phyloP scores from a whole-genome alignment of 2,329 filamentous ascomycete species.

The Neodidymelliopsis sp. region DNA sequence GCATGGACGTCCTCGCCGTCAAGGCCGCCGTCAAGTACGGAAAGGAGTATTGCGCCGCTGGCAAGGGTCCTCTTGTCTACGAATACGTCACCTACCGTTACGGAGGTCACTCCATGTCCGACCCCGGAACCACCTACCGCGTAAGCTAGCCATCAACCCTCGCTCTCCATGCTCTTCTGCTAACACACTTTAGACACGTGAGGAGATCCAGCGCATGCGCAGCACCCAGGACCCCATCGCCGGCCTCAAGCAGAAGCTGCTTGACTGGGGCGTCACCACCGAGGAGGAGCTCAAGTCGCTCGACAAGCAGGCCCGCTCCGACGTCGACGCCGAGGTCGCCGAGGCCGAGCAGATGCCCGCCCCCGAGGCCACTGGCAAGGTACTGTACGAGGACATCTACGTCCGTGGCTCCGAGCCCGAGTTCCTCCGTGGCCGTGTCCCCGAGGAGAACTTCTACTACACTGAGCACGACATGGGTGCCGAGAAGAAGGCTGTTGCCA shows the following conservation, averaged over 20 bases:
- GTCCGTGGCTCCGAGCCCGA: conserved; percentile 85
- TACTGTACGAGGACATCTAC: conserved; percentile 97
- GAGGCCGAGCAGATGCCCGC: conserved; percentile 85
- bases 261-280: conserved; percentile 89
- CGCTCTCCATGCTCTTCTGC: conserved; percentile 1
- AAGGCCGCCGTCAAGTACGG: conserved; percentile 95
- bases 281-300: conserved; percentile 97
- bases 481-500: conserved; percentile 45
- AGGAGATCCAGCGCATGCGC: conserved; percentile 99
- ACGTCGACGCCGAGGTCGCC: conserved; percentile 89
- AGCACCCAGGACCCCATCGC: conserved; percentile 98
- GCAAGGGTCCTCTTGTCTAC: conserved; percentile 92
- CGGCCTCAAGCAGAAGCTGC: conserved; percentile 95
- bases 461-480: conserved; percentile 51
- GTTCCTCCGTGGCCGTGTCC: conserved; percentile 85
- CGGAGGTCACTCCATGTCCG: conserved; percentile 99
- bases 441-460: conserved; percentile 92
- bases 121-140: conserved; percentile 98
- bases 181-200: conserved; percentile 70
- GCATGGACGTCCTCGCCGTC: conserved; percentile 98
- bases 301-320: conserved; percentile 88
- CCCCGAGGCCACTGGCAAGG: conserved; percentile 80
- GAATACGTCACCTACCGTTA: conserved; percentile 99
- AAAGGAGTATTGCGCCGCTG: conserved; percentile 82
- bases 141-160: no score